Conservation (phyloP, 2,329 filamentous ascomycete species). For the Raffaelea deltoideospora region DNA sequence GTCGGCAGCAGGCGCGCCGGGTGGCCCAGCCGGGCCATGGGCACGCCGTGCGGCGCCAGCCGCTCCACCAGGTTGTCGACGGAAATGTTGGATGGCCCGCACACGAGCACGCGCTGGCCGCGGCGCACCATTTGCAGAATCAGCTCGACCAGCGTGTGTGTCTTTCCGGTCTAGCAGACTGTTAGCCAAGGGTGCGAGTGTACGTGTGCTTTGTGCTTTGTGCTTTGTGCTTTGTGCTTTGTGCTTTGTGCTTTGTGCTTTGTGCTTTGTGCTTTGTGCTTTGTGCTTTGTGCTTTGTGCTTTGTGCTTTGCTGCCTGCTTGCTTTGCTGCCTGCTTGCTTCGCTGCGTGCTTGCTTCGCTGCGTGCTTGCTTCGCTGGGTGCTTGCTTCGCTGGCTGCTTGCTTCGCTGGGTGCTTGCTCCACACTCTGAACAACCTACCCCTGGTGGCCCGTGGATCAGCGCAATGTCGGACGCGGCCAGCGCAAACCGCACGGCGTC, state of each 20-base stretch:
- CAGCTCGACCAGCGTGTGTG: constrained; percentile 87
- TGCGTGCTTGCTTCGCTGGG: too few species aligned
- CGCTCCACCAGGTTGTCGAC: constrained; percentile 98
- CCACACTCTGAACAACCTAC: constrained; percentile 32
- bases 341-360: too few species aligned
- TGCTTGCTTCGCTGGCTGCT: too few species aligned
- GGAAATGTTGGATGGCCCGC: constrained; percentile 89
- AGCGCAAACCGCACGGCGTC: constrained; percentile 69
- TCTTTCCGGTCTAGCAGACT: constrained; percentile 86
- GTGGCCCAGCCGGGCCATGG: constrained; percentile 81
- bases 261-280: too few species aligned
- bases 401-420: too few species aligned
- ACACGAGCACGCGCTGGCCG: constrained; percentile 69
- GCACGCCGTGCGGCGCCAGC: constrained; percentile 67
- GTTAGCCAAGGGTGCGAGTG: not conserved
- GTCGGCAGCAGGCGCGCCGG: constrained; percentile 80
- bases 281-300: too few species aligned
- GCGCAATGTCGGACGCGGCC: constrained; percentile 62
- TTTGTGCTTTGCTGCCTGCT: too few species aligned
- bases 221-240: too few species aligned
- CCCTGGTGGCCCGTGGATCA: constrained; percentile 90
- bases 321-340: too few species aligned
- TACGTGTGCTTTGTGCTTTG: too few species aligned
- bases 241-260: too few species aligned
- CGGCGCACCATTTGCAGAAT: constrained; percentile 77